Evolutionary conservation across 352 stramenopile genomes (phyloP).

Genomic region (Globisporangium perplexum): DNA sequence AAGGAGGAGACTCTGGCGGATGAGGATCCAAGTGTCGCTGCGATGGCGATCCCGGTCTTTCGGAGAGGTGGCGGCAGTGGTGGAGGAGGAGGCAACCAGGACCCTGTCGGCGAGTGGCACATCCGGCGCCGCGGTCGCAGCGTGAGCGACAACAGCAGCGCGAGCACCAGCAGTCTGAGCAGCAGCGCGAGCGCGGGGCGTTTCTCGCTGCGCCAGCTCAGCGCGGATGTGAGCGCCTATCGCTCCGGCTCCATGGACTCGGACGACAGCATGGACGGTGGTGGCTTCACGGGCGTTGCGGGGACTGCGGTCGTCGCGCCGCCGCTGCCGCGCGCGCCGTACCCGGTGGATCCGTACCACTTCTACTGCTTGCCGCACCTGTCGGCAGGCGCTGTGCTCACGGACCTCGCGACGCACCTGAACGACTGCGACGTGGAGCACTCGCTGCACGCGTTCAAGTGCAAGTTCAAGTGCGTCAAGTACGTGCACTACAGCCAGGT

Average conservation of each 20-base stretch:
- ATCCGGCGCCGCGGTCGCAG: conserved; percentile 41
- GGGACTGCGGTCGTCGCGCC: conserved; percentile 34
- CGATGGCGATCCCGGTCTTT: conserved; percentile 39
- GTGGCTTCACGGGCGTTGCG: conserved; percentile 13
- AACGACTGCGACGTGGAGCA: conserved; percentile 60
- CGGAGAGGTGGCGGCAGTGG: conserved; percentile 26
- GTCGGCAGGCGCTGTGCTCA: conserved; percentile 26
- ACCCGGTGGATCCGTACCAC: conserved; percentile 79
- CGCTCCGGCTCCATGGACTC: conserved; percentile 22
- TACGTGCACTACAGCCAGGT: conserved; percentile 82
- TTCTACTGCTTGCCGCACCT: conserved; percentile 53
- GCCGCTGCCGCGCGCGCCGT: conserved; percentile 48
- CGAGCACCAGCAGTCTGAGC: conserved; percentile 43
- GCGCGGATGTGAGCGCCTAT: conserved; percentile 15
- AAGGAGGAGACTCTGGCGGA: not conserved
- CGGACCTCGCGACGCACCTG: conserved; percentile 44
- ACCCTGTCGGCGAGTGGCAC: conserved; percentile 17
- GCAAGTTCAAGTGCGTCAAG: conserved; percentile 86
- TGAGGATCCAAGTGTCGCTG: not conserved
- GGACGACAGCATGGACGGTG: conserved; percentile 37
- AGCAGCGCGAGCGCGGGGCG: conserved; percentile 7
- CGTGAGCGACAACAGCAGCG: conserved; percentile 59
- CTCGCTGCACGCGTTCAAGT: conserved; percentile 63
- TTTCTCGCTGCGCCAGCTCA: conserved; percentile 46
- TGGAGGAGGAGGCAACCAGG: conserved; percentile 11